These are phyloP conservation scores for Colletotrichum neosansevieriae DNA, from an alignment of 2,329 filamentous ascomycete genomes.

Conservation along the genomic window DNA sequence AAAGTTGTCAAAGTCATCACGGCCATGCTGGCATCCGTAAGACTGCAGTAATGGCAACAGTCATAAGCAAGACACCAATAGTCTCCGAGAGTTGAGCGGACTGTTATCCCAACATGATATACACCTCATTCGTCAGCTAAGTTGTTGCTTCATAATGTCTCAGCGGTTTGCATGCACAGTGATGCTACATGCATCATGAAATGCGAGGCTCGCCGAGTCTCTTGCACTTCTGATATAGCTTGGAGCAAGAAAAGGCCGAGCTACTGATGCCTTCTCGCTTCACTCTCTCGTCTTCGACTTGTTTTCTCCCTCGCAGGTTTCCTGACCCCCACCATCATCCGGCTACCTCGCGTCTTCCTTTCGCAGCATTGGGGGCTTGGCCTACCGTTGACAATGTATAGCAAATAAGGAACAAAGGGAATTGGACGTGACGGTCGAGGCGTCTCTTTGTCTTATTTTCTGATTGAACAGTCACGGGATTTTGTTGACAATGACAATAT, in stretches of 20 bases:
- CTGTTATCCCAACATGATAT: background rate
- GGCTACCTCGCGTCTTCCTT: background rate
- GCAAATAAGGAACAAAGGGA: background rate
- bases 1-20: background rate
- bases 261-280: too few relatives aligned
- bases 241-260: too few relatives aligned
- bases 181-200: too few relatives aligned
- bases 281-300: background rate
- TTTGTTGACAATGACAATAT: too few relatives aligned
- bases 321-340: background rate
- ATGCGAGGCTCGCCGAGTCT: too few relatives aligned
- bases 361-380: constrained; percentile 1
- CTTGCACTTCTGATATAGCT: too few relatives aligned
- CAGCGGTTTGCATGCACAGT: too few relatives aligned
- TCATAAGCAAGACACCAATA: background rate
- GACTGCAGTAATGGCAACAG: background rate
- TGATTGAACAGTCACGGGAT: background rate
- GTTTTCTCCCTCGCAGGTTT: background rate
- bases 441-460: constrained; percentile 6
- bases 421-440: background rate
- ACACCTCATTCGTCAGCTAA: background rate
- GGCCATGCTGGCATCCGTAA: too few relatives aligned
- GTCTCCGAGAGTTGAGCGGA: background rate
- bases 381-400: constrained; percentile 9
- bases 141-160: too few relatives aligned